A percentile compares a stretch with the other conserved stretches of the same genome.
Evolutionary conservation across 805 yeast genomes (phyloP).

Genomic region (Wickerhamomyces strasburgensis): DNA sequence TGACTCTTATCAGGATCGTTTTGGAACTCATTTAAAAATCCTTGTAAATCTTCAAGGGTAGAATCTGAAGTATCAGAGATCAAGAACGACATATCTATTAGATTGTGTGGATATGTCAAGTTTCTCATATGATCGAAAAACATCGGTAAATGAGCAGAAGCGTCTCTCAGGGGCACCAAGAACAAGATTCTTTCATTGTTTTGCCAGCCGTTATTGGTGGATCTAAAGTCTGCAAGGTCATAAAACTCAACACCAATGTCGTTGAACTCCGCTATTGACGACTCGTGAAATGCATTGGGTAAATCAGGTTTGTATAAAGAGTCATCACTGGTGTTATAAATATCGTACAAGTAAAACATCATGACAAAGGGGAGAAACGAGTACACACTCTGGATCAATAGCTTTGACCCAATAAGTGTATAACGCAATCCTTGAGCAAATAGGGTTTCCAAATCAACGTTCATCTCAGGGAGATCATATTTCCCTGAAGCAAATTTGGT

Average conservation of each 20-base stretch:
- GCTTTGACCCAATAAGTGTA: not conserved
- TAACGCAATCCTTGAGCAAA: not conserved
- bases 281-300: slow-evolving; percentile 26
- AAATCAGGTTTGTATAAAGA: slow-evolving; percentile 30
- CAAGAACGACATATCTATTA: slow-evolving; percentile 77
- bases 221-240: slow-evolving; percentile 63
- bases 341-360: slow-evolving; percentile 10
- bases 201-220: slow-evolving; percentile 75
- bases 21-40: slow-evolving; percentile 59
- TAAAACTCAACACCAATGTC: slow-evolving; percentile 54
- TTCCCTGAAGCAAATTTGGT: too few species aligned
- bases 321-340: slow-evolving; percentile 8
- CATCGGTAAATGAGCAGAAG: slow-evolving; percentile 84
- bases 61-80: slow-evolving; percentile 89
- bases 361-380: slow-evolving; percentile 13
- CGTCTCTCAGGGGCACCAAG: slow-evolving; percentile 89
- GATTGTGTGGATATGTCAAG: slow-evolving; percentile 81
- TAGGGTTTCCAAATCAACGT: not conserved
- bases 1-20: slow-evolving; percentile 51
- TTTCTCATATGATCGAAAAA: slow-evolving; percentile 77
- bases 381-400: slow-evolving; percentile 5
- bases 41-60: slow-evolving; percentile 65
- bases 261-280: slow-evolving; percentile 23
- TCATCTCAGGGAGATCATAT: too few species aligned
- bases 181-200: slow-evolving; percentile 72